These are phyloP conservation scores for Glonium stellatum DNA, from an alignment of 495 filamentous ascomycete species.

Conservation along the genomic window DNA sequence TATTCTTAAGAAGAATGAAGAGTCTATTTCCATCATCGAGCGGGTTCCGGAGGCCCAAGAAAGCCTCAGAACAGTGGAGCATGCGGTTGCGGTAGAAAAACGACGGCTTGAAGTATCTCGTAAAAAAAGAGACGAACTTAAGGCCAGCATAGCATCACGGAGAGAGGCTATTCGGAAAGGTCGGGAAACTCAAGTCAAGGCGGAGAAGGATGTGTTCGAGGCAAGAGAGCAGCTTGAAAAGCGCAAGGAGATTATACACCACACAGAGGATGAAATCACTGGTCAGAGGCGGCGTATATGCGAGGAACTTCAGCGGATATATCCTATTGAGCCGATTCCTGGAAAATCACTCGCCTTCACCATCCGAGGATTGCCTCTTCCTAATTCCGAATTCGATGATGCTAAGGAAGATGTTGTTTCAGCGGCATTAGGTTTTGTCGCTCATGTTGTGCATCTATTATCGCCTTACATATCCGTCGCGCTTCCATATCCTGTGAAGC, in stretches of 20 bases:
- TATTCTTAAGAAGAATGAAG: slow-evolving; percentile 54
- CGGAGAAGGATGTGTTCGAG: slow-evolving; percentile 41
- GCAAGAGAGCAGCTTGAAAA: slow-evolving; percentile 54
- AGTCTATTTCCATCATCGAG: slow-evolving; percentile 39
- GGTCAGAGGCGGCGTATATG: slow-evolving; percentile 82
- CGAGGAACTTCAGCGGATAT: slow-evolving; percentile 70
- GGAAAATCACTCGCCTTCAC: slow-evolving; percentile 63
- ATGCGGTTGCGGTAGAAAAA: slow-evolving; percentile 56
- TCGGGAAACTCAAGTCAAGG: slow-evolving; percentile 49
- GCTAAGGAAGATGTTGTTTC: slow-evolving; percentile 61
- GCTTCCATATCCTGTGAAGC: slow-evolving; percentile 72
- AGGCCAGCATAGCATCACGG: slow-evolving; percentile 57
- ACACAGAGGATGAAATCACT: slow-evolving; percentile 56
- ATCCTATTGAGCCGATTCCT: slow-evolving; percentile 64
- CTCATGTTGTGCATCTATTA: slow-evolving; percentile 66
- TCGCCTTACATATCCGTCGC: slow-evolving; percentile 75
- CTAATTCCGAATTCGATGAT: slow-evolving; percentile 66
- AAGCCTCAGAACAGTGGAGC: slow-evolving; percentile 48
- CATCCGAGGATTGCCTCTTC: slow-evolving; percentile 66
- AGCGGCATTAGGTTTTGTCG: slow-evolving; percentile 75
- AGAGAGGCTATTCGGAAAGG: slow-evolving; percentile 60
- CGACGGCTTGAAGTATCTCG: slow-evolving; percentile 55
- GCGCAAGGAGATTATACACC: slow-evolving; percentile 46
- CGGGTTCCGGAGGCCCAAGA: slow-evolving; percentile 60
- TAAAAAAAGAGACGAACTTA: slow-evolving; percentile 56